phyloP scores from a whole-genome alignment of 2,329 filamentous ascomycete genomes.

The Trichoderma koningiopsis region DNA sequence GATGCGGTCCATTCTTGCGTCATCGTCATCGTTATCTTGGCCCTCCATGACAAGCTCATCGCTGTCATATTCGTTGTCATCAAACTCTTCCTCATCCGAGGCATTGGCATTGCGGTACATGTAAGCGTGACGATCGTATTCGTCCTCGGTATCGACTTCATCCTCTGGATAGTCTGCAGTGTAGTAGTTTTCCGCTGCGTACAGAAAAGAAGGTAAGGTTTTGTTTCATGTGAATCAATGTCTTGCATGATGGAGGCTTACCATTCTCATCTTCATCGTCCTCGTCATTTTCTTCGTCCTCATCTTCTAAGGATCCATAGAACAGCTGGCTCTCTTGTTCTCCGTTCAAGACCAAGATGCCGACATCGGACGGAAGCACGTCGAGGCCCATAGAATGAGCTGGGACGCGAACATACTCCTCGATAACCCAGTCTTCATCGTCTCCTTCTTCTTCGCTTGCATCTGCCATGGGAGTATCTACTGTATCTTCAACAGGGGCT shows the following conservation, averaged over 20 bases:
- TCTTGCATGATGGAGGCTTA: slow-evolving; percentile 37
- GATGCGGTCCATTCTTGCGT: slow-evolving; percentile 44
- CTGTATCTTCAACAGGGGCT: not conserved
- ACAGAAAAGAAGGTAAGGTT: slow-evolving; percentile 15
- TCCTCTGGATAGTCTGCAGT: slow-evolving; percentile 80
- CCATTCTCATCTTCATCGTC: slow-evolving; percentile 69
- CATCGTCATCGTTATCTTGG: slow-evolving; percentile 40
- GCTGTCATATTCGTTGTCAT: slow-evolving; percentile 43
- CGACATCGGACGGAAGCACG: slow-evolving; percentile 54
- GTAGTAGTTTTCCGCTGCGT: slow-evolving; percentile 72
- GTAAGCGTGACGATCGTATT: slow-evolving; percentile 57
- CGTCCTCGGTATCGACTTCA: slow-evolving; percentile 68
- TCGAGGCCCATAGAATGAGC: slow-evolving; percentile 51
- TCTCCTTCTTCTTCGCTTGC: slow-evolving; percentile 48
- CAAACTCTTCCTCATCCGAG: slow-evolving; percentile 59
- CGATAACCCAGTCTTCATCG: slow-evolving; percentile 63
- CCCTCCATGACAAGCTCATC: slow-evolving; percentile 44
- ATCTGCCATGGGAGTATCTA: slow-evolving; percentile 44
- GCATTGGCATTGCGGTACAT: slow-evolving; percentile 55
- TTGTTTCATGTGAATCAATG: not conserved
- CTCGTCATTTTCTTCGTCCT: slow-evolving; percentile 60
- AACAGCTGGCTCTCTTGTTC: slow-evolving; percentile 63
- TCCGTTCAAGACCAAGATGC: slow-evolving; percentile 58
- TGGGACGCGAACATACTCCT: slow-evolving; percentile 65
- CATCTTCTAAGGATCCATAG: slow-evolving; percentile 60